Percentiles rank a stretch among this genome's conserved stretches.
Evolutionary conservation across 1,139 yeast species (phyloP).

Genomic region (Suhomyces bribrorum): DNA sequence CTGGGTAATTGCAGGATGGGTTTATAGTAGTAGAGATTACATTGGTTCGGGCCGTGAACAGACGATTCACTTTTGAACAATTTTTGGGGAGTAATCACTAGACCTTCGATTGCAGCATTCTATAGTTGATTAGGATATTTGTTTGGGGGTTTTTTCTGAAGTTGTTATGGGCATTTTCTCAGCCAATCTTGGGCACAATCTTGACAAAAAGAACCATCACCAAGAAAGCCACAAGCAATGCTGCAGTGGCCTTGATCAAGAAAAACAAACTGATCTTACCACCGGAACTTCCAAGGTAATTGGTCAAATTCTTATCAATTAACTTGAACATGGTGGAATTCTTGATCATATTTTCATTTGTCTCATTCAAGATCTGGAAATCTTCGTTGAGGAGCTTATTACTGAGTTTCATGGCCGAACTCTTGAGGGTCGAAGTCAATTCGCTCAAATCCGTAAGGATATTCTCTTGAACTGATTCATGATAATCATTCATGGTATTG

Average conservation of each 20-base stretch:
- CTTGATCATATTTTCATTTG: conserved; percentile 39
- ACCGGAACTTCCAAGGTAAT: conserved; percentile 38
- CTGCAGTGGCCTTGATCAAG: conserved; percentile 31
- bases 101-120: too few relatives aligned
- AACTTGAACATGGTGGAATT: conserved; percentile 39
- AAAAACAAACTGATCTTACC: conserved; percentile 41
- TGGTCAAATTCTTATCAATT: conserved; percentile 42
- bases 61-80: too few relatives aligned
- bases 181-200: conserved; percentile 18
- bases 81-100: too few relatives aligned
- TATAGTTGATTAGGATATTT: too few relatives aligned
- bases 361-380: conserved; percentile 34
- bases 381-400: conserved; percentile 39
- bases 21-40: too few relatives aligned
- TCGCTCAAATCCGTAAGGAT: conserved; percentile 40
- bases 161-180: neutral
- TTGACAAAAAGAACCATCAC: conserved; percentile 23
- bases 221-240: conserved; percentile 27
- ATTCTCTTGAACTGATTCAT: conserved; percentile 47
- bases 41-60: too few relatives aligned
- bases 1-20: too few relatives aligned
- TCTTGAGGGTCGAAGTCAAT: conserved; percentile 37
- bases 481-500: conserved; percentile 33
- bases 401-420: conserved; percentile 39
- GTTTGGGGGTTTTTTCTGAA: too few relatives aligned